phyloP scores from a whole-genome alignment of 1,284 basidiomycete genomes.

The Earliella scabrosa region DNA sequence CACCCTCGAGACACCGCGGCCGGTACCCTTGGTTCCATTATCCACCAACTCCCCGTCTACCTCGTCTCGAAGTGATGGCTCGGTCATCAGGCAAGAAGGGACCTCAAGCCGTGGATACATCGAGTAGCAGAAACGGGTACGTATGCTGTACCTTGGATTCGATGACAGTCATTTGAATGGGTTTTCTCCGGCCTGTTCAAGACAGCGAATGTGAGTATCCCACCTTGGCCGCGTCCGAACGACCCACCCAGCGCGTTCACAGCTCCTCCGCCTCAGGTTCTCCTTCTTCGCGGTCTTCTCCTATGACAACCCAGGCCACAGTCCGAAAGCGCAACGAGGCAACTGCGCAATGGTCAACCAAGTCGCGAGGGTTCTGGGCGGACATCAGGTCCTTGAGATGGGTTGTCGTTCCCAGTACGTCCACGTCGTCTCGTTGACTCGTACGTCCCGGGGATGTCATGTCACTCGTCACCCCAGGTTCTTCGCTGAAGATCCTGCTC shows the following conservation, averaged over 20 bases:
- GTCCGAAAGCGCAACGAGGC: background rate
- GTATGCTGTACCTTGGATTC: slow-evolving; percentile 10
- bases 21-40: no score
- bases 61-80: no score
- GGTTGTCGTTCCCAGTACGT: slow-evolving; percentile 77
- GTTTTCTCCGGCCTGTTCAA: slow-evolving; percentile 56
- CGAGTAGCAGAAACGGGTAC: slow-evolving; percentile 26
- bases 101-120: slow-evolving; percentile 16
- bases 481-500: slow-evolving; percentile 75
- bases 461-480: slow-evolving; percentile 49
- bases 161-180: slow-evolving; percentile 9
- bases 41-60: no score
- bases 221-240: background rate
- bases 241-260: background rate
- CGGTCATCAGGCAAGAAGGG: slow-evolving; percentile 9
- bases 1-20: no score
- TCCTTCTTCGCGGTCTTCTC: slow-evolving; percentile 15
- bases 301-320: no score
- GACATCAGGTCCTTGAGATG: slow-evolving; percentile 64
- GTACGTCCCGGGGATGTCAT: no score
- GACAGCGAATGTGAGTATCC: slow-evolving; percentile 59
- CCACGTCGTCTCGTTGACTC: background rate
- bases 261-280: slow-evolving; percentile 13
- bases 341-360: slow-evolving; percentile 26
- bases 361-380: slow-evolving; percentile 43